A percentile compares a stretch with the other conserved stretches of the same genome.
These are phyloP conservation scores for Arthrobotrys pseudoclavata DNA, from an alignment of 2,329 filamentous ascomycete genomes.

Conservation along the genomic window DNA sequence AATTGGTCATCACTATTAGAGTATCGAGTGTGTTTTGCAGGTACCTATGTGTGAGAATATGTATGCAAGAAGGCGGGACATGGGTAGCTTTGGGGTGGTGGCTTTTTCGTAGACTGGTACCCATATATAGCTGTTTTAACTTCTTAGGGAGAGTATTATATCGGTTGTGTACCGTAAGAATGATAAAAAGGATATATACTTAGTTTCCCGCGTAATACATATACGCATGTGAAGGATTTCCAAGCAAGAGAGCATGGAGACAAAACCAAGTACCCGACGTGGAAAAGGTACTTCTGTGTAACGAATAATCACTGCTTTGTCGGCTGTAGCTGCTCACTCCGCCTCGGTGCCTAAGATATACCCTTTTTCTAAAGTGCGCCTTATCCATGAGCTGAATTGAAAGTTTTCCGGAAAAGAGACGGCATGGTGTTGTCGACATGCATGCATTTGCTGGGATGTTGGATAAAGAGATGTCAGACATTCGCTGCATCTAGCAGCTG, in stretches of 20 bases:
- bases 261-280: background rate
- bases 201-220: too few species aligned
- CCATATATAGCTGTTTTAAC: background rate
- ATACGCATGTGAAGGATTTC: slow-evolving; percentile 18
- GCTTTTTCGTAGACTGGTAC: slow-evolving; percentile 4
- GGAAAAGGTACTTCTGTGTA: slow-evolving; percentile 6
- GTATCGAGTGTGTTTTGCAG: slow-evolving; percentile 26
- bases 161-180: background rate
- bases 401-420: slow-evolving; percentile 42
- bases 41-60: slow-evolving; percentile 27
- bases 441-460: slow-evolving; percentile 57
- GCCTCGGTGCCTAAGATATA: slow-evolving; percentile 29
- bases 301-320: slow-evolving; percentile 7
- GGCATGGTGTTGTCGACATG: slow-evolving; percentile 59
- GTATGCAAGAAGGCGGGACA: slow-evolving; percentile 29
- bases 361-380: slow-evolving; percentile 10
- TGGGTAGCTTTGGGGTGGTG: slow-evolving; percentile 4
- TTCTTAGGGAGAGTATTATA: background rate
- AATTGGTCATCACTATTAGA: slow-evolving; percentile 29
- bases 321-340: slow-evolving; percentile 39
- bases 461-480: slow-evolving; percentile 53
- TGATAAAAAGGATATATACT: background rate
- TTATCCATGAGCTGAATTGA: slow-evolving; percentile 28
- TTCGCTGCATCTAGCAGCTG: slow-evolving; percentile 36
- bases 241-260: background rate